These are phyloP conservation scores for Schoenoplectus tabernaemontani DNA, from an alignment of 202 grass and related monocot species.

Conservation along the genomic window DNA sequence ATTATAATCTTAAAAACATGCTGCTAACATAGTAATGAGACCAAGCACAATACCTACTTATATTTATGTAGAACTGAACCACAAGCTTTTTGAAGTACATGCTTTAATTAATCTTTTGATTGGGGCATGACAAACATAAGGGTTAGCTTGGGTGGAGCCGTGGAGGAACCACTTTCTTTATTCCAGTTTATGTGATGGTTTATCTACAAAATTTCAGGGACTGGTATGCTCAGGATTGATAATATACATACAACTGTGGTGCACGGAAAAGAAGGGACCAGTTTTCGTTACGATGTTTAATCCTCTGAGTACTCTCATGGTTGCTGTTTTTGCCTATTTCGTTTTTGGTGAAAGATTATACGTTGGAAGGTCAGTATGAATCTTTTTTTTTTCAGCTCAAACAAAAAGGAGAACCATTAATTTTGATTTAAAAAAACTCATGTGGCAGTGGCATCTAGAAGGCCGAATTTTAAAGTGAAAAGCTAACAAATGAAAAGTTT, in stretches of 20 bases:
- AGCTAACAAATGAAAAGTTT: neutral
- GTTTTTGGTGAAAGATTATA: constrained; percentile 73
- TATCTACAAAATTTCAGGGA: constrained; percentile 31
- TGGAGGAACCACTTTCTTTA: neutral
- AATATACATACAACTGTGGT: constrained; percentile 78
- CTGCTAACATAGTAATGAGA: neutral
- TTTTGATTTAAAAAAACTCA: neutral
- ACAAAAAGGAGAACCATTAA: neutral
- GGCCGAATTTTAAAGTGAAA: neutral
- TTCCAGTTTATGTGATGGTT: constrained; percentile 1
- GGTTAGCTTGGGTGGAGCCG: neutral
- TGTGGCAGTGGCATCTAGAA: neutral
- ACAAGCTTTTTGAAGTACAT: neutral
- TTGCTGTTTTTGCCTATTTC: constrained; percentile 59
- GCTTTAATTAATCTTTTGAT: neutral
- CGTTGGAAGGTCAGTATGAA: constrained; percentile 41
- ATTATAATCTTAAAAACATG: neutral
- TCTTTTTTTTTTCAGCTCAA: neutral
- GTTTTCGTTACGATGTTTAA: constrained; percentile 98
- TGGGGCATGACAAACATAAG: neutral
- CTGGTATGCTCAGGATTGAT: constrained; percentile 64
- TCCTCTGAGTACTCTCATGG: constrained; percentile 65
- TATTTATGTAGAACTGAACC: neutral
- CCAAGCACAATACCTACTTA: neutral
- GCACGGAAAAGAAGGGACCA: constrained; percentile 71